Evolutionary conservation across 2,329 filamentous ascomycete genomes (phyloP).

Genomic region (Neophaeococcomyces aloes): DNA sequence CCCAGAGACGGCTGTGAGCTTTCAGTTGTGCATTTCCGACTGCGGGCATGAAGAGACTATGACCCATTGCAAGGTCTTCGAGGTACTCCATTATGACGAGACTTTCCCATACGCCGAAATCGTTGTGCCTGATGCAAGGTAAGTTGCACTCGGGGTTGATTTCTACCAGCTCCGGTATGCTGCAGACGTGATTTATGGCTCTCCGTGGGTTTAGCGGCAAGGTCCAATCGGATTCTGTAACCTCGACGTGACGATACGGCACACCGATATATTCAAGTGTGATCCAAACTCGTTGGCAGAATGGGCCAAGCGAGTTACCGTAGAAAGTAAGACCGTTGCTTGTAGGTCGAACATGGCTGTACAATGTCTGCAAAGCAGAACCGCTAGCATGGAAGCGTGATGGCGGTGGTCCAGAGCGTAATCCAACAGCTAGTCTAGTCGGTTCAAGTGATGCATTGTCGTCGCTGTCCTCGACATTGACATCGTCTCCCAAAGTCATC

Average conservation of each 20-base stretch:
- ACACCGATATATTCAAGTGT: conserved; percentile 69
- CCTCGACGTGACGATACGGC: conserved; percentile 75
- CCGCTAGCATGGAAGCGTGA: conserved; percentile 37
- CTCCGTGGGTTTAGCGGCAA: conserved; percentile 8
- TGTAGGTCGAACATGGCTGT: conserved; percentile 58
- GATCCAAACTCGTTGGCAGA: conserved; percentile 83
- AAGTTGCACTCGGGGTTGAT: conserved; percentile 67
- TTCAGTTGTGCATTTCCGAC: conserved; percentile 52
- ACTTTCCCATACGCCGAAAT: conserved; percentile 76
- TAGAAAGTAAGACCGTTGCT: conserved; percentile 58
- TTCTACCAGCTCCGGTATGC: conserved; percentile 53
- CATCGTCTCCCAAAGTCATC: no score
- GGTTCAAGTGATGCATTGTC: background rate
- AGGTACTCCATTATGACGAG: conserved; percentile 78
- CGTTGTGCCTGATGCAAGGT: conserved; percentile 64
- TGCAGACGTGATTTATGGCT: conserved; percentile 30
- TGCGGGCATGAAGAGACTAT: conserved; percentile 48
- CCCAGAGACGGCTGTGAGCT: conserved; percentile 69
- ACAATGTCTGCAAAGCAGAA: conserved; percentile 56
- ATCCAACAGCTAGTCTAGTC: no score
- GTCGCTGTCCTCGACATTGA: background rate
- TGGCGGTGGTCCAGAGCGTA: background rate
- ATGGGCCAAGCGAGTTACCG: conserved; percentile 76
- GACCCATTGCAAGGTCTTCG: conserved; percentile 57
- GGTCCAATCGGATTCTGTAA: conserved; percentile 26